Conservation (phyloP, 2,329 filamentous ascomycete species). For the Colletotrichum endophyticum region DNA sequence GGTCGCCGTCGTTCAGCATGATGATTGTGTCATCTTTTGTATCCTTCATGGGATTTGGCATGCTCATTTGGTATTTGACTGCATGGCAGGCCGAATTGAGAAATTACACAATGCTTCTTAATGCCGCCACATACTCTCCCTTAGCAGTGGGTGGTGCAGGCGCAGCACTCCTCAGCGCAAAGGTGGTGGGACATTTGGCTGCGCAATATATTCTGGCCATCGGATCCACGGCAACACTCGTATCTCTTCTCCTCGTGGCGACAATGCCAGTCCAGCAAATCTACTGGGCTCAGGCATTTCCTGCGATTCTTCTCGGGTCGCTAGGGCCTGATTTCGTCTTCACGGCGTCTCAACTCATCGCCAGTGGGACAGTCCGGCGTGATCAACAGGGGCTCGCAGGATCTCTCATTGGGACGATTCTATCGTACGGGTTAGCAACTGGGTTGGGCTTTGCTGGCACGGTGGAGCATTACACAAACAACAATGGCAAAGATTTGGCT, state of each 20-base stretch:
- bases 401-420: not conserved
- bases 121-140: not conserved
- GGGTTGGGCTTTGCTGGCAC: not conserved
- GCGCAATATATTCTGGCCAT: not conserved
- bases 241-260: not conserved
- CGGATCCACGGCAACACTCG: not conserved
- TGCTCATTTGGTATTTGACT: not conserved
- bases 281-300: not conserved
- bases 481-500: not conserved
- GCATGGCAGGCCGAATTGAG: not conserved
- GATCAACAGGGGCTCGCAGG: not conserved
- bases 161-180: not conserved
- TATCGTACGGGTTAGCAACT: not conserved
- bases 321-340: not conserved
- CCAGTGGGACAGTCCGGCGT: not conserved
- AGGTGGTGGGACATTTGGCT: not conserved
- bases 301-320: not conserved
- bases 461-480: not conserved
- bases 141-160: not conserved
- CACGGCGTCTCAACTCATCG: not conserved
- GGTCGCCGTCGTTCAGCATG: not conserved
- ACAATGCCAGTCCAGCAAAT: not conserved
- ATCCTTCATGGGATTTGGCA: not conserved
- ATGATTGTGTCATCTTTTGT: not conserved
- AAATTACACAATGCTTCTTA: not conserved